Conservation (phyloP, 345 rosid species). For the Corymbia maculata region DNA sequence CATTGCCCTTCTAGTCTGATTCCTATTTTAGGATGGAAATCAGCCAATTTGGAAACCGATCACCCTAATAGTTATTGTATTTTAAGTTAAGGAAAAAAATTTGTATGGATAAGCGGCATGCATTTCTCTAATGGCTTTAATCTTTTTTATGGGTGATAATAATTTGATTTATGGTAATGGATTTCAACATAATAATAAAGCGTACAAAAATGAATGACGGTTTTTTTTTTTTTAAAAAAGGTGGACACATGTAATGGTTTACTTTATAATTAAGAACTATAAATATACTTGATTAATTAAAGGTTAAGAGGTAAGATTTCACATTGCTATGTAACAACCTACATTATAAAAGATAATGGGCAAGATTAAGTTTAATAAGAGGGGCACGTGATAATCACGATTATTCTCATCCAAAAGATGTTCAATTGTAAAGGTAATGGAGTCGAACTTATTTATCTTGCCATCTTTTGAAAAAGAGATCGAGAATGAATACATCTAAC, state of each 20-base stretch:
- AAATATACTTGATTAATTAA: too few species aligned
- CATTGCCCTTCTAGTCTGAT: background rate
- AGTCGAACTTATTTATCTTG: background rate
- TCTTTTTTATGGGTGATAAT: background rate
- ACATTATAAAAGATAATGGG: background rate
- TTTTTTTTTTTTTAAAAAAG: background rate
- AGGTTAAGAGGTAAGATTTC: background rate
- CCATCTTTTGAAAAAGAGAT: background rate
- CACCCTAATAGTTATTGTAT: background rate
- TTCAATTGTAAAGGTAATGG: background rate
- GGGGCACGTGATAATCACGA: background rate
- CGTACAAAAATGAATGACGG: too few species aligned
- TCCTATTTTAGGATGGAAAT: background rate
- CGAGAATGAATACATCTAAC: background rate
- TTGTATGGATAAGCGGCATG: background rate
- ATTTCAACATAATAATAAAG: background rate
- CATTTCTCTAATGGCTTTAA: too few species aligned
- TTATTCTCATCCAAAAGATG: background rate
- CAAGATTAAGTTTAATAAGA: background rate
- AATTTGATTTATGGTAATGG: background rate
- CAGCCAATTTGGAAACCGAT: accelerated
- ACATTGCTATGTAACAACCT: background rate
- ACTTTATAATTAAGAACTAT: background rate
- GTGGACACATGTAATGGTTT: background rate
- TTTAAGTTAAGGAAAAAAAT: background rate